Conservation (phyloP, 2,329 filamentous ascomycete species). For the Calcarisporium arbuscula region DNA sequence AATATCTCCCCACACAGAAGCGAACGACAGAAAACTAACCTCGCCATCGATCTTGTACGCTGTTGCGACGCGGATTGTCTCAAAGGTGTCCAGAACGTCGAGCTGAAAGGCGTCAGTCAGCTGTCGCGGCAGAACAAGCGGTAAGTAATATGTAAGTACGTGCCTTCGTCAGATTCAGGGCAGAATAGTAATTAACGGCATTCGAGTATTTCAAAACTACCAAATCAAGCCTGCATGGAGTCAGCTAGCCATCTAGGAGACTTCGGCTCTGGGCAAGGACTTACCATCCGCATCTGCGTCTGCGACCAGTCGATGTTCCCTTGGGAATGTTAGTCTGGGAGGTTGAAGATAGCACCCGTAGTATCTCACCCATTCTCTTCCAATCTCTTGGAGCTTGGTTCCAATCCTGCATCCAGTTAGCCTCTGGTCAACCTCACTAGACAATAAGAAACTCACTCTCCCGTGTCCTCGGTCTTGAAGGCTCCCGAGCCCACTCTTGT, state of each 20-base stretch:
- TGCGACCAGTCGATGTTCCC: slow-evolving; percentile 49
- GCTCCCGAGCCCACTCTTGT: slow-evolving; percentile 56
- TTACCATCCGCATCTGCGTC: slow-evolving; percentile 50
- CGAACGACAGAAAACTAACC: slow-evolving; percentile 12
- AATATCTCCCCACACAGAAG: slow-evolving; percentile 11
- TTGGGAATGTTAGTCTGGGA: slow-evolving; percentile 15
- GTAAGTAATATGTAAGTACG: neutral
- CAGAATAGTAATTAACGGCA: slow-evolving; percentile 61
- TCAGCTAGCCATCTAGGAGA: slow-evolving; percentile 14
- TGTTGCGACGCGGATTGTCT: slow-evolving; percentile 66
- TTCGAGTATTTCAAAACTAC: slow-evolving; percentile 11
- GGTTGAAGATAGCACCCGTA: slow-evolving; percentile 11
- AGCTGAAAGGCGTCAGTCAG: slow-evolving; percentile 24
- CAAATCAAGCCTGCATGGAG: slow-evolving; percentile 19
- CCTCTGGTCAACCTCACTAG: slow-evolving; percentile 12
- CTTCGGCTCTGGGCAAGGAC: slow-evolving; percentile 11
- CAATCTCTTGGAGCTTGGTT: slow-evolving; percentile 40
- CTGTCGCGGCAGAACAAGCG: slow-evolving; percentile 3
- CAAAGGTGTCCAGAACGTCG: slow-evolving; percentile 62
- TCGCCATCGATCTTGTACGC: slow-evolving; percentile 50
- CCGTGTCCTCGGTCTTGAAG: slow-evolving; percentile 58
- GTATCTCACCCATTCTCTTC: slow-evolving; percentile 31
- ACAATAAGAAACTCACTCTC: slow-evolving; percentile 22
- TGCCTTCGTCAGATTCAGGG: slow-evolving; percentile 50
- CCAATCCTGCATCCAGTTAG: slow-evolving; percentile 25